Percentiles rank a stretch among this genome's conserved stretches.
phyloP scores from a whole-genome alignment of 371 early-diverging fungal species.

The Encephalitozoon romaleae region DNA sequence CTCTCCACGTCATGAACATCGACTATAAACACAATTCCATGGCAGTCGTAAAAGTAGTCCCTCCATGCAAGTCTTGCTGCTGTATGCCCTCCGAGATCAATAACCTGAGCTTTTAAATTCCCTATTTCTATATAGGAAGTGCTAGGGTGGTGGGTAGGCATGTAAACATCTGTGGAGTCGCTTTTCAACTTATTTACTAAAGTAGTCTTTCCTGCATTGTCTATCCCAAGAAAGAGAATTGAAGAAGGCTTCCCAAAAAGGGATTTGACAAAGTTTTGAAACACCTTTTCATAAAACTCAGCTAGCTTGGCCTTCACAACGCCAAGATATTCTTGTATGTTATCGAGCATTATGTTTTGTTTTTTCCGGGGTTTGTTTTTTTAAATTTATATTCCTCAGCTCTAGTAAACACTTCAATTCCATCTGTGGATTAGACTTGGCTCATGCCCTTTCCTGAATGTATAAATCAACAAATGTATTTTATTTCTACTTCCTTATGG shows the following conservation, averaged over 20 bases:
- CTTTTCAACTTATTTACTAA: slow-evolving; percentile 95
- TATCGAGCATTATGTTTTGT: slow-evolving; percentile 3
- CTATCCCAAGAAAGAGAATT: slow-evolving; percentile 94
- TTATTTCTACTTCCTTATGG: slow-evolving; percentile 3
- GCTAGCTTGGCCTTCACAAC: slow-evolving; percentile 17
- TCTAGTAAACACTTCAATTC: neutral
- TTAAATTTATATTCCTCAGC: neutral
- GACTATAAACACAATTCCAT: slow-evolving; percentile 61
- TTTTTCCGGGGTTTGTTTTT: neutral
- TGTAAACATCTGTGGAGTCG: slow-evolving; percentile 81
- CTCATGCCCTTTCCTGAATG: neutral
- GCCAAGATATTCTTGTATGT: neutral
- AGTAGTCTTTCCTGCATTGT: slow-evolving; percentile 99
- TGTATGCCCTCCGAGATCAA: slow-evolving; percentile 61
- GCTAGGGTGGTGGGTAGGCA: slow-evolving; percentile 79
- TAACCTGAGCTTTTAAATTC: slow-evolving; percentile 54
- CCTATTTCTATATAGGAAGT: slow-evolving; percentile 58
- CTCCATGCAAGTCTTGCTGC: slow-evolving; percentile 59
- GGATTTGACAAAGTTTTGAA: slow-evolving; percentile 36
- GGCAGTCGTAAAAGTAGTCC: slow-evolving; percentile 58
- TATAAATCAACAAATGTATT: neutral
- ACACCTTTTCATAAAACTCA: slow-evolving; percentile 38
- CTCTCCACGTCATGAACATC: slow-evolving; percentile 57
- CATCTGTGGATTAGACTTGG: neutral
- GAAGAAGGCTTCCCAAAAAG: slow-evolving; percentile 75